phyloP scores from a whole-genome alignment of 139 green algal species.

The Desmodesmus armatus region DNA sequence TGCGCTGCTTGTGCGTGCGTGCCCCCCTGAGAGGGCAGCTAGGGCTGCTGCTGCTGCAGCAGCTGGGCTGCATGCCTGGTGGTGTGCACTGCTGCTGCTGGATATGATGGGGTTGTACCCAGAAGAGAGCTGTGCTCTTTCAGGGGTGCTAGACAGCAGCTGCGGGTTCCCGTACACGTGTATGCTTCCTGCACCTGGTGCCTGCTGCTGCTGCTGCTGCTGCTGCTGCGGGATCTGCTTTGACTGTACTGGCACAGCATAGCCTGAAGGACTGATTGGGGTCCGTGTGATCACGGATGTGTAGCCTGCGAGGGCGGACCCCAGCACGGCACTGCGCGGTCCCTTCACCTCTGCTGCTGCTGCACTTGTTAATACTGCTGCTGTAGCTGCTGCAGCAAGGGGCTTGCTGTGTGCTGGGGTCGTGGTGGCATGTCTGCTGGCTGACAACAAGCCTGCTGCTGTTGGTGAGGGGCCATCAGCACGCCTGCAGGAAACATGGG shows the following conservation, averaged over 20 bases:
- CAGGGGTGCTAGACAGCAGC: too few species aligned
- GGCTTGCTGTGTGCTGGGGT: conserved; percentile 20
- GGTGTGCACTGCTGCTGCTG: background rate
- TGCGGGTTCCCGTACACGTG: too few species aligned
- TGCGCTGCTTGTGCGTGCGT: too few species aligned
- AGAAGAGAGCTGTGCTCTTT: too few species aligned
- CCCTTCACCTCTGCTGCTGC: background rate
- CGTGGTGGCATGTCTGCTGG: background rate
- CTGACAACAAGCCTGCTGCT: background rate
- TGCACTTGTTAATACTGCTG: background rate
- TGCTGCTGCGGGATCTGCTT: background rate
- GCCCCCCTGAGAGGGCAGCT: too few species aligned
- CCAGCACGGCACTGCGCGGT: background rate
- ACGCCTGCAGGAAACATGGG: too few species aligned
- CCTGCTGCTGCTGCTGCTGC: background rate
- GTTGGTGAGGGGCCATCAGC: too few species aligned
- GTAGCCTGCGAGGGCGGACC: conserved; percentile 4
- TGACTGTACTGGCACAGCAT: background rate
- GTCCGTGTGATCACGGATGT: conserved; percentile 8
- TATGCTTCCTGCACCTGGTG: too few species aligned
- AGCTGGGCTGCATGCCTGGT: background rate
- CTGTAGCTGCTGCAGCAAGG: background rate
- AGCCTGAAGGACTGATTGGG: conserved; percentile 33
- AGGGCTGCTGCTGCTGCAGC: too few species aligned
- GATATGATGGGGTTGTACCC: too few species aligned